Percentiles rank a stretch among this genome's conserved stretches.
Evolutionary conservation across 768 basidiomycete species (phyloP).

Genomic region (Naganishia vaughanmartiniae): DNA sequence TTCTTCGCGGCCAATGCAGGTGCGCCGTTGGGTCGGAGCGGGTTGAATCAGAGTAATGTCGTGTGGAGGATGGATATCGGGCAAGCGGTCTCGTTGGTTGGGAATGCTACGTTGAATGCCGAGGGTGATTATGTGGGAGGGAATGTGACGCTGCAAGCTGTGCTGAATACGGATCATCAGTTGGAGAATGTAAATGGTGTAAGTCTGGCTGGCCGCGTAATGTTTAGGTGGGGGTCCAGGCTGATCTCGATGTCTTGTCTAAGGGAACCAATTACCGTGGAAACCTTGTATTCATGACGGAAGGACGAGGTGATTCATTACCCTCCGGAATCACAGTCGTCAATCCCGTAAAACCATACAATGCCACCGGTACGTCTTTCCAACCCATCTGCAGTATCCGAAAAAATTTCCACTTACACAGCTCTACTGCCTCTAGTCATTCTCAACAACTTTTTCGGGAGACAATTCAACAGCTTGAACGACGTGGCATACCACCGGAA

Average conservation of each 20-base stretch:
- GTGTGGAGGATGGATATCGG: constrained; percentile 64
- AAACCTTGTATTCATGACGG: constrained; percentile 63
- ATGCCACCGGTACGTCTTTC: constrained; percentile 56
- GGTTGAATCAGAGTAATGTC: constrained; percentile 64
- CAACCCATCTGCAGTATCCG: constrained; percentile 37
- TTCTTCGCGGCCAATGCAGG: constrained; percentile 72
- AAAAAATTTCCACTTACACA: constrained; percentile 1
- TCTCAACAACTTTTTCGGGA: constrained; percentile 73
- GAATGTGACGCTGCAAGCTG: constrained; percentile 37
- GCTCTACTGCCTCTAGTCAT: constrained; percentile 48
- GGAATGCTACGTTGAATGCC: not conserved
- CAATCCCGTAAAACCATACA: constrained; percentile 64
- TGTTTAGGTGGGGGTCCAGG: not conserved
- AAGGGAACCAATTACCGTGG: constrained; percentile 57
- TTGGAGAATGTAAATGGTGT: constrained; percentile 25
- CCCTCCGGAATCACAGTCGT: constrained; percentile 67
- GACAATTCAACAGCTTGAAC: constrained; percentile 78
- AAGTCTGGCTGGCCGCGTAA: not conserved
- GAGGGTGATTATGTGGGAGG: constrained; percentile 18
- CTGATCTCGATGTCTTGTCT: not conserved
- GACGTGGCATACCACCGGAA: constrained; percentile 71
- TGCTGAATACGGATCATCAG: constrained; percentile 53
- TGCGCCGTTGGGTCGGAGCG: constrained; percentile 64
- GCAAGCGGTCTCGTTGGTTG: constrained; percentile 54
- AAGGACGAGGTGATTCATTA: constrained; percentile 61